phyloP scores from a whole-genome alignment of 495 filamentous ascomycete species.

The Xylaria flabelliformis region DNA sequence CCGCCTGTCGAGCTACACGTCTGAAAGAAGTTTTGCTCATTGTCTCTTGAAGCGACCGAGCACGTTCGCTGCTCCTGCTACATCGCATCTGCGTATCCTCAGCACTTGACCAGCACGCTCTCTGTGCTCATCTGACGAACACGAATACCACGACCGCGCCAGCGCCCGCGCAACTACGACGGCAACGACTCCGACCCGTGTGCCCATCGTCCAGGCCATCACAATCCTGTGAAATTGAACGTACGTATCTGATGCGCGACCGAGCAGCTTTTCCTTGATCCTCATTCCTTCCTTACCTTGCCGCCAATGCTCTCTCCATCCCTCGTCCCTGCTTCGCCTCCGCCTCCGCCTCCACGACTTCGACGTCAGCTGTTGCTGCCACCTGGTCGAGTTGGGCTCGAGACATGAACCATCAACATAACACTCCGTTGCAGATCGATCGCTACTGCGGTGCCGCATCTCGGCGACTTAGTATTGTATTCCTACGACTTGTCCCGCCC shows the following conservation, averaged over 20 bases:
- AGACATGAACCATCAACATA: constrained; percentile 13
- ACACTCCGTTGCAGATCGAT: constrained; percentile 18
- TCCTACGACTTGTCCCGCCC: constrained; percentile 10
- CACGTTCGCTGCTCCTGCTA: constrained; percentile 4
- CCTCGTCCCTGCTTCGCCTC: background rate
- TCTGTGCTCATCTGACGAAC: constrained; percentile 6
- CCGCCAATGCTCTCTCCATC: background rate
- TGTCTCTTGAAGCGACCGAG: constrained; percentile 23
- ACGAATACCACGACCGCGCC: background rate
- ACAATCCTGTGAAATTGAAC: background rate
- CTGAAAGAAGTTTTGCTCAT: constrained; percentile 27
- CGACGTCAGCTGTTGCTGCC: constrained; percentile 27
- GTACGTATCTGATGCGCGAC: constrained; percentile 22
- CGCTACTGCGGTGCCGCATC: constrained; percentile 18
- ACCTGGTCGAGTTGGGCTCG: constrained; percentile 15
- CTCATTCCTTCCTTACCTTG: background rate
- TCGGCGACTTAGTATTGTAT: constrained; percentile 1
- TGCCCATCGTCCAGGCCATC: constrained; percentile 8
- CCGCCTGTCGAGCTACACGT: constrained; percentile 21
- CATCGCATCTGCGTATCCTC: background rate
- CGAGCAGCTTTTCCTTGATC: constrained; percentile 5
- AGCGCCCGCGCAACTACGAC: constrained; percentile 14
- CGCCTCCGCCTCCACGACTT: constrained; percentile 17
- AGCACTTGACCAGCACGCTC: background rate
- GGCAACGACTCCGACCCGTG: background rate